Conservation (phyloP, 2,329 filamentous ascomycete species). For the Fusarium albidum region DNA sequence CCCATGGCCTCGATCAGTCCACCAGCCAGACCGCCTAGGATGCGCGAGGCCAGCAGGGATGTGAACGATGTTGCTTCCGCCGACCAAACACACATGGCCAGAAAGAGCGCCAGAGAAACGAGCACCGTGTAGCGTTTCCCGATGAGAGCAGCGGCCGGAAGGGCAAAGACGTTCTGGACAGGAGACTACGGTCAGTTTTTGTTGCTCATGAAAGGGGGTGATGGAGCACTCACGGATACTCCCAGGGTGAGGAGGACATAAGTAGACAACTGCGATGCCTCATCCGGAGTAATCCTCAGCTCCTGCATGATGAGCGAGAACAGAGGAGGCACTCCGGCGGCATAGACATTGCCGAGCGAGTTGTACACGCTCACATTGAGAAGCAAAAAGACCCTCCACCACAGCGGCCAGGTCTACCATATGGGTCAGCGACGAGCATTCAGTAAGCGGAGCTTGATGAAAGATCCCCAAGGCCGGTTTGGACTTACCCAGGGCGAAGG, state of each 20-base stretch:
- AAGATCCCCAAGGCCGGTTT: no score
- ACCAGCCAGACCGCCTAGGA: background rate
- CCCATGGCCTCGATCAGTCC: background rate
- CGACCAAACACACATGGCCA: background rate
- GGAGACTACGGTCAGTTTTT: background rate
- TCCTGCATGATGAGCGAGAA: conserved; percentile 2
- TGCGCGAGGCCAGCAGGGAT: background rate
- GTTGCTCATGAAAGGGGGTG: background rate
- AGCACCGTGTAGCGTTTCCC: conserved; percentile 1
- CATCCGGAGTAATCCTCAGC: background rate
- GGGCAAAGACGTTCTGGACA: background rate
- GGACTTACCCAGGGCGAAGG: no score
- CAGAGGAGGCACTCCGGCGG: background rate
- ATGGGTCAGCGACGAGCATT: no score
- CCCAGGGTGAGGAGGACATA: background rate
- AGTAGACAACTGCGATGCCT: conserved; percentile 1
- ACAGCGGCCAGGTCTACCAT: background rate
- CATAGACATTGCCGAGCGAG: background rate
- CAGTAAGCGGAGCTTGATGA: no score
- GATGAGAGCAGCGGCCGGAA: background rate
- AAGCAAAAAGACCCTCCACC: conserved; percentile 1
- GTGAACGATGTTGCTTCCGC: background rate
- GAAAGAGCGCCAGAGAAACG: background rate
- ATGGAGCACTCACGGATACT: background rate
- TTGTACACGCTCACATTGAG: conserved; percentile 5